Evolutionary conservation across 176 grass and related monocot genomes (phyloP).

Genomic region (Pharus latifolius): DNA sequence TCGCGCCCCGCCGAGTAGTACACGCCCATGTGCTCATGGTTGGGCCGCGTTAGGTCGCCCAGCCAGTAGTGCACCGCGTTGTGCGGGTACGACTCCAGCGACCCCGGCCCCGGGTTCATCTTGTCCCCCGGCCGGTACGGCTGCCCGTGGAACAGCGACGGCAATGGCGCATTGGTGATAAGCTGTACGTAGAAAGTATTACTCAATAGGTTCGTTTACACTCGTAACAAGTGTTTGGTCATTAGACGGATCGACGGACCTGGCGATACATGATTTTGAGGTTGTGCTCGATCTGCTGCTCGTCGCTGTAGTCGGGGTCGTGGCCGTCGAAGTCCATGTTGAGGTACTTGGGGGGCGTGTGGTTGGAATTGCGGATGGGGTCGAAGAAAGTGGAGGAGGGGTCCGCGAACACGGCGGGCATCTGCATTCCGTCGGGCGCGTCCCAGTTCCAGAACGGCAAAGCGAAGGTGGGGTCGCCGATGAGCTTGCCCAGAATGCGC

Average conservation of each 20-base stretch:
- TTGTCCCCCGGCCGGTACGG: constrained; percentile 31
- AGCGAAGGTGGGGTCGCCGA: constrained; percentile 36
- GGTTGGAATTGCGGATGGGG: constrained; percentile 5
- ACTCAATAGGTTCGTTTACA: neutral
- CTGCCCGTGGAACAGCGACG: constrained; percentile 24
- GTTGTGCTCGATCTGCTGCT: constrained; percentile 22
- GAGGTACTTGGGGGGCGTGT: constrained; percentile 5
- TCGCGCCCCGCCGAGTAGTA: constrained; percentile 49
- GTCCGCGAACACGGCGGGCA: constrained; percentile 30
- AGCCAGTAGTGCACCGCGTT: constrained; percentile 30
- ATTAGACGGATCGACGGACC: neutral
- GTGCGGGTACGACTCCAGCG: constrained; percentile 35
- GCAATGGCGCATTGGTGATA: constrained; percentile 15
- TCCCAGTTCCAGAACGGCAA: constrained; percentile 51
- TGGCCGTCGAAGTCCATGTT: constrained; percentile 22
- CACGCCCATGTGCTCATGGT: constrained; percentile 32
- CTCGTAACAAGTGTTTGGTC: neutral
- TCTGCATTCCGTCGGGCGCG: constrained; percentile 26
- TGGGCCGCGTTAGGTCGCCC: constrained; percentile 11
- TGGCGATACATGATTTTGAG: constrained; percentile 45
- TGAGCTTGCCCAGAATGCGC: constrained; percentile 49
- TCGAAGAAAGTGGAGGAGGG: constrained; percentile 21
- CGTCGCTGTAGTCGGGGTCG: neutral
- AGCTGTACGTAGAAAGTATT: constrained; percentile 6
- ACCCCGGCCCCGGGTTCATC: constrained; percentile 9